Evolutionary conservation across 164 flowering plant species (phyloP).

Genomic region (Chimonanthus salicifolius): DNA sequence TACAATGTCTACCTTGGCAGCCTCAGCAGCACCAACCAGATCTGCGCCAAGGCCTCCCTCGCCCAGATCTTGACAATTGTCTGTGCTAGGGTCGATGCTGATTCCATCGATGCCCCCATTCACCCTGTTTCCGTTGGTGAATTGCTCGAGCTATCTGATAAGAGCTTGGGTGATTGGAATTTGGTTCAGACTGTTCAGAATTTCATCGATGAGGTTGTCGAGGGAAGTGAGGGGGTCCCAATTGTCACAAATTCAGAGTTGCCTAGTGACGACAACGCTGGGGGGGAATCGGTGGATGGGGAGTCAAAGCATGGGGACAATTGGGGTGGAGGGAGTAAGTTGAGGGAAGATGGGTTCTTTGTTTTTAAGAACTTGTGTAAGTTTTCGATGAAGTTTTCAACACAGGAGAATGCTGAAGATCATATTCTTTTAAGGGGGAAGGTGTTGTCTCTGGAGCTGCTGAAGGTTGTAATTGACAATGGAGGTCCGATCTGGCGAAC

Average conservation of each 20-base stretch:
- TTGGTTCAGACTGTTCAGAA: constrained; percentile 68
- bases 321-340: constrained; percentile 43
- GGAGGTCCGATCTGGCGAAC: constrained; percentile 76
- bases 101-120: constrained; percentile 43
- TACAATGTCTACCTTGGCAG: constrained; percentile 92
- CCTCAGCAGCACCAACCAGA: constrained; percentile 75
- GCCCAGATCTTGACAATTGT: constrained; percentile 85
- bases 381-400: constrained; percentile 88
- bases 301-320: constrained; percentile 21
- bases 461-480: constrained; percentile 70
- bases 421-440: constrained; percentile 90
- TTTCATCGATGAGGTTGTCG: constrained; percentile 62
- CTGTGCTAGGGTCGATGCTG: constrained; percentile 70
- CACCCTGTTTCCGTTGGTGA: constrained; percentile 48
- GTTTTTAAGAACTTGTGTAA: constrained; percentile 88
- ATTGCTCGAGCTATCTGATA: constrained; percentile 73
- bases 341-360: constrained; percentile 79
- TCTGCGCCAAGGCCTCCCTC: constrained; percentile 83
- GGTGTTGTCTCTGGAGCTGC: constrained; percentile 74
- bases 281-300: constrained; percentile 16
- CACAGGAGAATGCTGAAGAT: constrained; percentile 82
- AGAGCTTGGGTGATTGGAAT: constrained; percentile 69
- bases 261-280: constrained; percentile 7
- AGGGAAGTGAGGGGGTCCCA: constrained; percentile 30
- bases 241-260: constrained; percentile 12